Percentiles rank a stretch among this genome's conserved stretches.
These are phyloP conservation scores for Fusarium robinianum DNA, from an alignment of 2,329 filamentous ascomycete species.

Conservation along the genomic window DNA sequence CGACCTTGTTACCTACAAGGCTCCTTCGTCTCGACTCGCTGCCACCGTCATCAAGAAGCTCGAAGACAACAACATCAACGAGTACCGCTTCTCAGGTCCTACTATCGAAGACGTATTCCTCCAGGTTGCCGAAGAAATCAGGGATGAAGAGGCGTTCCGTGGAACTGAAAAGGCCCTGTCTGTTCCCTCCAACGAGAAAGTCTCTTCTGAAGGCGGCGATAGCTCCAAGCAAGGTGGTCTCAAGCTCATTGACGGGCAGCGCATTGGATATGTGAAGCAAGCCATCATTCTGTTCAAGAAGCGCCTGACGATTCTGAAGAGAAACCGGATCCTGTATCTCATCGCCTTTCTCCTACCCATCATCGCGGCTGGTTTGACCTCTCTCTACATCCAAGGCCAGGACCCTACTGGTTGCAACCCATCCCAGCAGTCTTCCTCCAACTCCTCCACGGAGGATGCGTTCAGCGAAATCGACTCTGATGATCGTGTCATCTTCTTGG, in stretches of 20 bases:
- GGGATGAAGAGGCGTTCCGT: slow-evolving; percentile 51
- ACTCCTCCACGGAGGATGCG: slow-evolving; percentile 43
- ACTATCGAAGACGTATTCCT: slow-evolving; percentile 94
- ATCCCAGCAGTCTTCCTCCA: slow-evolving; percentile 49
- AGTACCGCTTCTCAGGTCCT: slow-evolving; percentile 86
- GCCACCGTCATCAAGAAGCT: slow-evolving; percentile 72
- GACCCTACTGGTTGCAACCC: slow-evolving; percentile 57
- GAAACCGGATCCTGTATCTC: slow-evolving; percentile 77
- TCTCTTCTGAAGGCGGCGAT: slow-evolving; percentile 30
- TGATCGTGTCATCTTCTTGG: slow-evolving; percentile 35
- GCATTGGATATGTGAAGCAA: slow-evolving; percentile 72
- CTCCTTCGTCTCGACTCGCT: slow-evolving; percentile 70
- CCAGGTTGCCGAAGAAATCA: slow-evolving; percentile 79
- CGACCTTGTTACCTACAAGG: slow-evolving; percentile 74
- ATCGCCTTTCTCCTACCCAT: slow-evolving; percentile 79
- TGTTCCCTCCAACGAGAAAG: slow-evolving; percentile 29
- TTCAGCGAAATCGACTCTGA: slow-evolving; percentile 44
- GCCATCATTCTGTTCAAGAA: slow-evolving; percentile 77
- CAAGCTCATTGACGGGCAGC: slow-evolving; percentile 68
- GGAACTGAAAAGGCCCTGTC: slow-evolving; percentile 26
- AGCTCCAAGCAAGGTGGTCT: slow-evolving; percentile 46
- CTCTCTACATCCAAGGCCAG: slow-evolving; percentile 70
- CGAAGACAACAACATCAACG: slow-evolving; percentile 67
- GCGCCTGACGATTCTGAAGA: slow-evolving; percentile 73
- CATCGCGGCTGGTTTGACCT: slow-evolving; percentile 76